Conservation (phyloP, 768 basidiomycete genomes). For the Rhodotorula taiwanensis region DNA sequence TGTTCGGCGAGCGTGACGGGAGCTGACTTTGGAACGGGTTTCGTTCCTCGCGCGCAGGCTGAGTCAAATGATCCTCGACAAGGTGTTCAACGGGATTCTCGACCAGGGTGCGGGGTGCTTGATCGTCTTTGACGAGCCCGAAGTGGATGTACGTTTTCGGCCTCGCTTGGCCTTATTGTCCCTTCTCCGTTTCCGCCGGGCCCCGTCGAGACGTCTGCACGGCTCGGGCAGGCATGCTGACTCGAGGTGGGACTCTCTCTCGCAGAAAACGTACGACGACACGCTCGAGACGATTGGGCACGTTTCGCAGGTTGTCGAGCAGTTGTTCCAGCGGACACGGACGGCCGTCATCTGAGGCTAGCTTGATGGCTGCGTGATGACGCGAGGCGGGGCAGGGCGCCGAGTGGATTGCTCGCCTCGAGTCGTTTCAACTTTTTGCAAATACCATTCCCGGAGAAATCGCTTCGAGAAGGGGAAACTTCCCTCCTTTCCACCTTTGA, state of each 20-base stretch:
- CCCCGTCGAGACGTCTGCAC: not conserved
- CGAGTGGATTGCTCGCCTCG: too few species aligned
- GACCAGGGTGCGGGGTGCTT: constrained; percentile 91
- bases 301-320: constrained; percentile 84
- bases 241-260: not conserved
- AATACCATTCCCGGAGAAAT: too few species aligned
- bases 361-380: too few species aligned
- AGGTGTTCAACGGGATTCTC: constrained; percentile 86
- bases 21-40: not conserved
- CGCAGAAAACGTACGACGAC: constrained; percentile 74
- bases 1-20: too few species aligned
- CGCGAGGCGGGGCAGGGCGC: too few species aligned
- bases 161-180: too few species aligned
- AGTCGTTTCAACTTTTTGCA: too few species aligned
- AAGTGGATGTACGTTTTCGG: constrained; percentile 53
- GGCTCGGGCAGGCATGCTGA: not conserved
- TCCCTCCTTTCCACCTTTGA: too few species aligned
- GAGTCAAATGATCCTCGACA: constrained; percentile 97
- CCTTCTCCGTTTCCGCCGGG: not conserved
- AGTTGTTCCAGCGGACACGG: constrained; percentile 33
- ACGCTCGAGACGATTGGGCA: constrained; percentile 85
- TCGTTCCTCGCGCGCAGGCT: too few species aligned
- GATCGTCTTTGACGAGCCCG: constrained; percentile 78
- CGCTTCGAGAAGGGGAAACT: too few species aligned
- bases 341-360: constrained; percentile 15